These are phyloP conservation scores for Fusarium sp. DNA, from an alignment of 2,329 filamentous ascomycete species.

Conservation along the genomic window DNA sequence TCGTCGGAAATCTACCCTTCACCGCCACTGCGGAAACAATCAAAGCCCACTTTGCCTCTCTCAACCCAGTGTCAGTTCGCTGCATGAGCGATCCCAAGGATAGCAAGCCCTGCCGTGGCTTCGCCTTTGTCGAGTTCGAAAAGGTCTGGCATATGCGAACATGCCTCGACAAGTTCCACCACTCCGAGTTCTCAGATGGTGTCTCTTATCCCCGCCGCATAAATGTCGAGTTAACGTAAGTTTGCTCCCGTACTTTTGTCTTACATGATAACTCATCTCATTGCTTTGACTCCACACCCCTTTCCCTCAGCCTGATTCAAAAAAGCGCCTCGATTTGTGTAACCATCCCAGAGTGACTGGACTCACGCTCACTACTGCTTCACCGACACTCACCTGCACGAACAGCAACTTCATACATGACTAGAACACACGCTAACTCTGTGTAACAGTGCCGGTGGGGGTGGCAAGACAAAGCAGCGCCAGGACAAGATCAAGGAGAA, in stretches of 20 bases:
- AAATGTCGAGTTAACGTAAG: conserved; percentile 90
- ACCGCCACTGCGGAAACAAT: conserved; percentile 77
- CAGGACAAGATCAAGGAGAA: conserved; percentile 83
- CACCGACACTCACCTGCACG: conserved; percentile 10
- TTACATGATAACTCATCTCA: neutral
- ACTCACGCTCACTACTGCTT: conserved; percentile 1
- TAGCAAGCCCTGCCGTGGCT: conserved; percentile 72
- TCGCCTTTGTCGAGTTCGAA: conserved; percentile 90
- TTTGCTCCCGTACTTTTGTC: conserved; percentile 43
- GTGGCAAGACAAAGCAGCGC: conserved; percentile 77
- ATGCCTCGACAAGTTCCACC: conserved; percentile 89
- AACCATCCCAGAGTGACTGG: neutral
- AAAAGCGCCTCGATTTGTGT: conserved; percentile 4
- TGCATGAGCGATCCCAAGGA: conserved; percentile 74
- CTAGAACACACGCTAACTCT: conserved; percentile 12
- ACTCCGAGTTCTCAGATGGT: conserved; percentile 75
- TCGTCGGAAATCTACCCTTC: conserved; percentile 84
- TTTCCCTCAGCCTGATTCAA: conserved; percentile 1
- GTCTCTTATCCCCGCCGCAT: conserved; percentile 73
- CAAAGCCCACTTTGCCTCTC: conserved; percentile 78
- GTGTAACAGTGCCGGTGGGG: conserved; percentile 79
- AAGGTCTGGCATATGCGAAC: conserved; percentile 91
- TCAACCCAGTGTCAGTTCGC: conserved; percentile 63
- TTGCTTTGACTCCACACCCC: neutral
- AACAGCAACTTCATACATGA: neutral